phyloP scores from a whole-genome alignment of 2,329 filamentous ascomycete species.

The Pseudocercospora crystallina region DNA sequence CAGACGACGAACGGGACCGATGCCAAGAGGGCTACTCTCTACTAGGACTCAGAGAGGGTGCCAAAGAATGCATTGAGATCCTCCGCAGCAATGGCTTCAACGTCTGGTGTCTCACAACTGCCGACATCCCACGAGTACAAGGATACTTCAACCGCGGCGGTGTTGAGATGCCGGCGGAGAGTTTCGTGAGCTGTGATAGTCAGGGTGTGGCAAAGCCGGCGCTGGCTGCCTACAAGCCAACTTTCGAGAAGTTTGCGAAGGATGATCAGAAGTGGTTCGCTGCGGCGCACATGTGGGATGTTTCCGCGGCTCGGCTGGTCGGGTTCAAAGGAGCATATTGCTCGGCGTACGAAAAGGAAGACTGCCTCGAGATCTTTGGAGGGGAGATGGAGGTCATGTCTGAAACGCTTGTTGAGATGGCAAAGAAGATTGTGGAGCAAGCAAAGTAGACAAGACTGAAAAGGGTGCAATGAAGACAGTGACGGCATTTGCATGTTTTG shows the following conservation, averaged over 20 bases:
- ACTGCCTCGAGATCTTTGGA: constrained; percentile 52
- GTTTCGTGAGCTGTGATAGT: constrained; percentile 54
- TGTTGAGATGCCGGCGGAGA: constrained; percentile 52
- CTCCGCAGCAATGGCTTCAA: constrained; percentile 51
- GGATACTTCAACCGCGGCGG: constrained; percentile 54
- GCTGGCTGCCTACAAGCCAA: constrained; percentile 46
- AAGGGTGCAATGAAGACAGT: background rate
- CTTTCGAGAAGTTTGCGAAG: constrained; percentile 43
- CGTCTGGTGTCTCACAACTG: constrained; percentile 56
- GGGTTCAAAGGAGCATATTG: constrained; percentile 56
- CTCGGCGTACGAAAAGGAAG: constrained; percentile 54
- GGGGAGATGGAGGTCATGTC: constrained; percentile 52
- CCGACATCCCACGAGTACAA: constrained; percentile 50
- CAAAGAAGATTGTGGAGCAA: constrained; percentile 33
- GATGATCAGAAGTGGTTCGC: constrained; percentile 54
- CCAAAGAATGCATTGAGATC: constrained; percentile 43
- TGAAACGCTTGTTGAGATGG: constrained; percentile 50
- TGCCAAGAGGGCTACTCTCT: constrained; percentile 42
- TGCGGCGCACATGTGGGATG: constrained; percentile 62
- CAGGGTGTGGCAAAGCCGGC: constrained; percentile 53
- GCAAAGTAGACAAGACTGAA: background rate
- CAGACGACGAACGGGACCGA: constrained; percentile 43
- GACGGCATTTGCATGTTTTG: background rate
- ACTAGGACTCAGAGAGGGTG: constrained; percentile 39
- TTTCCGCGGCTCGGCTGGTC: constrained; percentile 26